Percentiles rank a stretch among this genome's conserved stretches.
phyloP scores from a whole-genome alignment of 148 eudicot species.

The Polygonum maritimum region DNA sequence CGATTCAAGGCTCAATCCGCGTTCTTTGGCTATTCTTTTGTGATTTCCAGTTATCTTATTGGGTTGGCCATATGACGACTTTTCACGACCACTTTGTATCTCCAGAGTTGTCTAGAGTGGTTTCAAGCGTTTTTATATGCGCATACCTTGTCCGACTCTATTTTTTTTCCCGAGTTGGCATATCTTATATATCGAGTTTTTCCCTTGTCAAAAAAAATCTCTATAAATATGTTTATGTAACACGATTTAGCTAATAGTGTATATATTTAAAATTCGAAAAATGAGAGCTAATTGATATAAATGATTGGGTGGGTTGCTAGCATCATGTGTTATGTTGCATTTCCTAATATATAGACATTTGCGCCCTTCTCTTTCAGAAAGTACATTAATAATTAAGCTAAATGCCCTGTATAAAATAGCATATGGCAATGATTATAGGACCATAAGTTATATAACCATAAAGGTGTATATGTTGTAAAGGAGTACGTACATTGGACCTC shows the following conservation, averaged over 20 bases:
- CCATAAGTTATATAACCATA: not conserved
- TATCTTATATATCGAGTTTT: no score
- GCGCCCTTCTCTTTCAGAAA: not conserved
- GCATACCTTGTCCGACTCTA: no score
- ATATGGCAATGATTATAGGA: not conserved
- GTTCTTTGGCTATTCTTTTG: no score
- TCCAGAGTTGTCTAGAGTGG: no score
- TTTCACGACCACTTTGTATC: no score
- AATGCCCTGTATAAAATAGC: not conserved
- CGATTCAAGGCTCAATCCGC: no score
- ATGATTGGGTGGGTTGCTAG: not conserved
- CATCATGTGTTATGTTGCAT: not conserved
- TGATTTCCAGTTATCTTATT: no score
- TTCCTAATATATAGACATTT: not conserved
- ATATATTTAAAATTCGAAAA: not conserved
- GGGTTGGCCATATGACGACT: no score
- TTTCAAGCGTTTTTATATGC: no score
- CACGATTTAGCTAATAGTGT: not conserved
- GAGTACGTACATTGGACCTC: not conserved
- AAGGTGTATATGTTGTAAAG: not conserved
- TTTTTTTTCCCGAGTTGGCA: no score
- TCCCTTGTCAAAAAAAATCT: no score
- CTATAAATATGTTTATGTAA: not conserved
- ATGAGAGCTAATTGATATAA: not conserved
- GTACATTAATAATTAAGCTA: not conserved